A percentile compares a stretch with the other conserved stretches of the same genome.
Conservation (phyloP, 352 stramenopile genomes). For the Phytopythium vexans region DNA sequence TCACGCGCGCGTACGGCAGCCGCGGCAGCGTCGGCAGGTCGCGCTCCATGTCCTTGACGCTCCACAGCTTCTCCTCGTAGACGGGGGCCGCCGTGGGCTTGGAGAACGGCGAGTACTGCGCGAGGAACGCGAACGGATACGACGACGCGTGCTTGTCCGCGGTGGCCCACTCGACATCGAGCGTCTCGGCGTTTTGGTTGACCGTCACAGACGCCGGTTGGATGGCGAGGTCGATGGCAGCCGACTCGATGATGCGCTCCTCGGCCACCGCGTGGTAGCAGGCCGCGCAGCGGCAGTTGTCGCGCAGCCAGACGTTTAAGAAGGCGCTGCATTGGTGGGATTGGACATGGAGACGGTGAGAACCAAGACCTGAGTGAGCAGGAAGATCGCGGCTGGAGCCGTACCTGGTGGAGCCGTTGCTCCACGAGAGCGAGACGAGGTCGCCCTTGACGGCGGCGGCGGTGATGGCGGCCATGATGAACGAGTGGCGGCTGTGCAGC, state of each 20-base stretch:
- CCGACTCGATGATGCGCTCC: conserved; percentile 26
- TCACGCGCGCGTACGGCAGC: conserved; percentile 17
- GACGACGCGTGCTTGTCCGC: conserved; percentile 13
- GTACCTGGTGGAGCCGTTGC: conserved; percentile 16
- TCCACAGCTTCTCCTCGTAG: conserved; percentile 21
- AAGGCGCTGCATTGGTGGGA: conserved; percentile 7
- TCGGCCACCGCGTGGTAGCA: conserved; percentile 27
- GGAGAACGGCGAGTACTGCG: conserved; percentile 12
- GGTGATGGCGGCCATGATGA: conserved; percentile 4
- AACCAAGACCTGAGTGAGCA: too few species aligned
- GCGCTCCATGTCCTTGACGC: conserved; percentile 12
- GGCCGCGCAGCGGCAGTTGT: conserved; percentile 25
- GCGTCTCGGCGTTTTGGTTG: conserved; percentile 4
- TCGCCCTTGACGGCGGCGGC: conserved; percentile 4
- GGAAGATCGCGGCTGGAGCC: too few species aligned
- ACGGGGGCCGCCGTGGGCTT: conserved; percentile 11
- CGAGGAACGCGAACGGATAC: conserved; percentile 20
- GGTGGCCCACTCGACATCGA: conserved; percentile 15
- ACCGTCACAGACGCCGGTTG: conserved; percentile 7
- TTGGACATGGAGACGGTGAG: too few species aligned
- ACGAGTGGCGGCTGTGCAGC: background rate
- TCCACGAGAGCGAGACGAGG: conserved; percentile 14
- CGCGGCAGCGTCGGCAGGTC: conserved; percentile 17
- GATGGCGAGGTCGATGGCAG: conserved; percentile 17
- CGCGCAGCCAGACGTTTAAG: conserved; percentile 25